Percentiles rank a stretch among this genome's conserved stretches.
Conservation (phyloP, 108 stramenopile genomes). For the Skeletonema grethae region DNA sequence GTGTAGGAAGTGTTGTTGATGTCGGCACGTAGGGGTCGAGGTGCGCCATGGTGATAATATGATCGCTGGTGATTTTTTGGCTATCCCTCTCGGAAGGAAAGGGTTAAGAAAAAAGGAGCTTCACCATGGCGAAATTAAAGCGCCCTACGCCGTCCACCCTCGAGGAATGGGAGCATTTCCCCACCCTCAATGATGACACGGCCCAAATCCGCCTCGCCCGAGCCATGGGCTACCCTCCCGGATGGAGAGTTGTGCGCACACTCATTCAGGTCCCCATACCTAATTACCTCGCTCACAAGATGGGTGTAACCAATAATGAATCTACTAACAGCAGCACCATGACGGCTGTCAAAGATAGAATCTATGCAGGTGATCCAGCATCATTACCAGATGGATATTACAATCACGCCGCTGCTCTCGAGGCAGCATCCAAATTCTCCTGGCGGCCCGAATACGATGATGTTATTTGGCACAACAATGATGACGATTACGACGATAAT, state of each 20-base stretch:
- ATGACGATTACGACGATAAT: slow-evolving; percentile 51
- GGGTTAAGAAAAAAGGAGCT: too few species aligned
- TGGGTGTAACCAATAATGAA: slow-evolving; percentile 2
- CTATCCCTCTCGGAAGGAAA: too few species aligned
- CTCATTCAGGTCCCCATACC: slow-evolving; percentile 41
- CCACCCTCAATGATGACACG: slow-evolving; percentile 46
- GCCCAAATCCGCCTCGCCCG: slow-evolving; percentile 62
- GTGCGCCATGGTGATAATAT: too few species aligned
- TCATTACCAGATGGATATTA: slow-evolving; percentile 51
- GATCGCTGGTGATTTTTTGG: too few species aligned
- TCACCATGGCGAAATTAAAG: slow-evolving; percentile 19
- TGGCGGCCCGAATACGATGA: slow-evolving; percentile 54
- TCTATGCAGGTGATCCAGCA: slow-evolving; percentile 49
- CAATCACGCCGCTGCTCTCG: slow-evolving; percentile 43
- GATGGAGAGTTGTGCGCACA: slow-evolving; percentile 77
- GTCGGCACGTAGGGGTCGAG: too few species aligned
- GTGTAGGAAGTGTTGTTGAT: too few species aligned
- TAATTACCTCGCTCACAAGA: slow-evolving; percentile 22
- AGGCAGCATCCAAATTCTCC: slow-evolving; percentile 36
- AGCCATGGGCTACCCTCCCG: slow-evolving; percentile 81
- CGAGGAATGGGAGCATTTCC: slow-evolving; percentile 46
- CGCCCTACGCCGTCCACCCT: slow-evolving; percentile 48
- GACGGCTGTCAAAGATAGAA: slow-evolving; percentile 47
- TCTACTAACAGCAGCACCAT: slow-evolving; percentile 20
- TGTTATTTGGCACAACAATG: slow-evolving; percentile 46